A percentile compares a stretch with the other conserved stretches of the same genome.
Conservation (phyloP, 148 eudicot genomes). For the Rhododendron ferrugineum region DNA sequence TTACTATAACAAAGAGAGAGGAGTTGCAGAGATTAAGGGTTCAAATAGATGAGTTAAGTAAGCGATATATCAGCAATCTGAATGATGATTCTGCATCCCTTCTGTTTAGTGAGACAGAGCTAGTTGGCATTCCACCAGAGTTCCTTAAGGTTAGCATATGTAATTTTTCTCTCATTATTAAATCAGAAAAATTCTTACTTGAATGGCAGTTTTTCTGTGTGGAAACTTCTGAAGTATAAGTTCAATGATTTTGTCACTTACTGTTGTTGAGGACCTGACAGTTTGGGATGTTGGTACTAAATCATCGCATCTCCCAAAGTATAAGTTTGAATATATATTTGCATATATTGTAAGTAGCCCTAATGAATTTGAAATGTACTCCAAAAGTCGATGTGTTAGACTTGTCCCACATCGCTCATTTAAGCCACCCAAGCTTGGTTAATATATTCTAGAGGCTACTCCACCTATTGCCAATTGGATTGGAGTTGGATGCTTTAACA, state of each 20-base stretch:
- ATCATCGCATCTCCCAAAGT: background rate
- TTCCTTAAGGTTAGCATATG: conserved; percentile 55
- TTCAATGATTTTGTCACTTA: background rate
- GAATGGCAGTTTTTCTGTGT: background rate
- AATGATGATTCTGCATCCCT: conserved; percentile 58
- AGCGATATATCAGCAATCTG: conserved; percentile 68
- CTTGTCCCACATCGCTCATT: no score
- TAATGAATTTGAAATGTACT: background rate
- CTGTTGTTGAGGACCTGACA: background rate
- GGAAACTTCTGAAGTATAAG: background rate
- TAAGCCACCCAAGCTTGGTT: no score
- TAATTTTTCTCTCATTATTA: background rate
- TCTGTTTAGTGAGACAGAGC: conserved; percentile 60
- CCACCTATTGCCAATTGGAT: no score
- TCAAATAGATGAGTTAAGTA: conserved; percentile 71
- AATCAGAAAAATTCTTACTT: background rate
- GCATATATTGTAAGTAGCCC: background rate
- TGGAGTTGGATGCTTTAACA: no score
- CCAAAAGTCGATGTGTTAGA: background rate
- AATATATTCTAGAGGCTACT: no score
- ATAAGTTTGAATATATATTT: background rate
- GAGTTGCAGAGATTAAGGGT: conserved; percentile 72
- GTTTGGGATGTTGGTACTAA: background rate
- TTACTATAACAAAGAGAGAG: conserved; percentile 71
- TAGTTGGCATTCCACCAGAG: conserved; percentile 78